Conservation (phyloP, 1,139 yeast species). For the Arxiozyma heterogenica region DNA sequence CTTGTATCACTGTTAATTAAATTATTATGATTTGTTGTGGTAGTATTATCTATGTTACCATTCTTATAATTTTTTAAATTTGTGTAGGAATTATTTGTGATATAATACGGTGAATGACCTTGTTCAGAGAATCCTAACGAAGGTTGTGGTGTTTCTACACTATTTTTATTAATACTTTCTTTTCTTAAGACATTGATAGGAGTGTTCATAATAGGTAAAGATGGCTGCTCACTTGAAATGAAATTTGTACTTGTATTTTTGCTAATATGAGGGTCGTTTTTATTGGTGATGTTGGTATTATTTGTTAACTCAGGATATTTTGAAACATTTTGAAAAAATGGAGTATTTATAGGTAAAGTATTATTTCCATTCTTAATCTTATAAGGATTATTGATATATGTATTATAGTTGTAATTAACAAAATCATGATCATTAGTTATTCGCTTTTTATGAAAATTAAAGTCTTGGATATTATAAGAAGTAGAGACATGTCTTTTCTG, state of each 20-base stretch:
- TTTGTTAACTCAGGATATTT: conserved; percentile 2
- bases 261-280: background rate
- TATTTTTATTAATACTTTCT: background rate
- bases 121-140: conserved; percentile 9
- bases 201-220: background rate
- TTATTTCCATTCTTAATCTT: background rate
- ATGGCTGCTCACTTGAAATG: background rate
- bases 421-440: conserved; percentile 12
- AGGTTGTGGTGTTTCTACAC: conserved; percentile 14
- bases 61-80: conserved; percentile 4
- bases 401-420: background rate
- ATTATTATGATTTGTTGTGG: background rate
- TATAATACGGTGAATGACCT: conserved; percentile 12
- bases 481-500: conserved; percentile 31
- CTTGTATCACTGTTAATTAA: background rate
- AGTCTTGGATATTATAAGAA: conserved; percentile 19
- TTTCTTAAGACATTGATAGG: background rate
- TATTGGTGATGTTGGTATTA: background rate
- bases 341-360: background rate
- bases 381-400: background rate
- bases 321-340: conserved; percentile 9
- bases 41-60: background rate
- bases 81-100: conserved; percentile 2
- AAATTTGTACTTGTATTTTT: background rate
- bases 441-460: conserved; percentile 22